Base-by-base conservation (phyloP, 805 yeast genomes). In the Candida xyloterini region DNA sequence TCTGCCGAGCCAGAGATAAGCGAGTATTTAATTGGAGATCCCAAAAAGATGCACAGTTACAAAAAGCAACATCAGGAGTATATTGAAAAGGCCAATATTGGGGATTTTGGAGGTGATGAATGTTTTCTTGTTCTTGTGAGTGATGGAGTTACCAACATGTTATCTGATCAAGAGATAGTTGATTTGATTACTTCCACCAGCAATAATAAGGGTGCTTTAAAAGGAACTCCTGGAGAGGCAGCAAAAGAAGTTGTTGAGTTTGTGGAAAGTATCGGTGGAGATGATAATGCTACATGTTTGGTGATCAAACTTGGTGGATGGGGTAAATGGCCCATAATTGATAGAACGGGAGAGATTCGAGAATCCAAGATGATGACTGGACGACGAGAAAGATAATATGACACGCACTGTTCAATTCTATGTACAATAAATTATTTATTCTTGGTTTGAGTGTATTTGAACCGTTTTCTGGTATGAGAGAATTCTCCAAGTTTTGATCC, bases 401-500 rank as follows among this genome's bases (percentile, higher is more conserved):
- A 9, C 10, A 23, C 25, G 25, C 25, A 23, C 25, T 23, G 25
- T 10, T 10, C 25, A 23, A 36, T 33, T 25, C 30, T 39, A 33
- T 46, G 42, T 35, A 38, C 42, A 50, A 30, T 36, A 39, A 18
- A 13, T 43, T 51, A 64, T 55, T 69, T 75, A 56, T 81, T 83
- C 72, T 83, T 83, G 24, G 89, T 78, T 63, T 76, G 84, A 37
- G 89, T 84, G 67, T 85, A 89, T 47, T 76, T 79, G 65, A 86
- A 87, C 60, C 83, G 79, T 76, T 87, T 86, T 66, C 98, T 78
- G 1, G 99, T 93, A 39, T 90, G 87, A 2, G 95, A 95, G 69
- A 87, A 93, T 63, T 91, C 97, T 2, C 99, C 99, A 40, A 93
- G 68, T 60, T 91, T 93, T 51, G 81, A 77, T 14, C 99, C 99